phyloP scores from a whole-genome alignment of 805 yeast genomes.

The Sugiyamaella qingdaonensis region DNA sequence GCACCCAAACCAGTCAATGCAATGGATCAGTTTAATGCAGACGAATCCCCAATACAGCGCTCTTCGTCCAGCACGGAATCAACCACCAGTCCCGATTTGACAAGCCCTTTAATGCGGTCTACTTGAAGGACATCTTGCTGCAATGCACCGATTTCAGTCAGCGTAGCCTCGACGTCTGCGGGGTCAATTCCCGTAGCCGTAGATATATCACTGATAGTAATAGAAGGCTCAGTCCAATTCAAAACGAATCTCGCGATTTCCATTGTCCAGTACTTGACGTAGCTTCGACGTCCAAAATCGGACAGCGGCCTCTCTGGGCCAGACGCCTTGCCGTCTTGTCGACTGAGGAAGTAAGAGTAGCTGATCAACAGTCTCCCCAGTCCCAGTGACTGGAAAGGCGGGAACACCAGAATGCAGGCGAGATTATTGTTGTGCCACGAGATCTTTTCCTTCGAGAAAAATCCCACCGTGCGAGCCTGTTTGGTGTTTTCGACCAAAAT shows the following conservation, averaged over 20 bases:
- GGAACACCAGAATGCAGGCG: slow-evolving; percentile 87
- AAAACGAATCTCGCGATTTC: slow-evolving; percentile 35
- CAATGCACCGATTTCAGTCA: slow-evolving; percentile 28
- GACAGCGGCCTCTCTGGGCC: slow-evolving; percentile 94
- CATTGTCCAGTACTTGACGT: slow-evolving; percentile 71
- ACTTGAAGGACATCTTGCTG: background rate
- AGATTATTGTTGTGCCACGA: slow-evolving; percentile 77
- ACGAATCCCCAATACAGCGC: background rate
- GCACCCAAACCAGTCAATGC: too few species aligned
- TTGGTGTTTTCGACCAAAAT: slow-evolving; percentile 35
- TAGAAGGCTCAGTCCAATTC: slow-evolving; percentile 4
- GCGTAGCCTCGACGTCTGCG: slow-evolving; percentile 32
- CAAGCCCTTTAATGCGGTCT: background rate
- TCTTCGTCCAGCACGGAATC: background rate
- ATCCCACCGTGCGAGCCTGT: slow-evolving; percentile 66
- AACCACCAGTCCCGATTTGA: background rate
- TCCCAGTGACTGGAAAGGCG: slow-evolving; percentile 80
- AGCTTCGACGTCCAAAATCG: slow-evolving; percentile 71
- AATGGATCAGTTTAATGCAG: too few species aligned
- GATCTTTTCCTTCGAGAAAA: slow-evolving; percentile 80
- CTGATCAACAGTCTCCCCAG: slow-evolving; percentile 79
- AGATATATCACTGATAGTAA: slow-evolving; percentile 28
- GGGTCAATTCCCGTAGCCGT: slow-evolving; percentile 33
- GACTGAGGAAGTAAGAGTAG: slow-evolving; percentile 73
- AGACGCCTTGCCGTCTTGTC: slow-evolving; percentile 57